A percentile compares a stretch with the other conserved stretches of the same genome.
Evolutionary conservation across 139 green algal genomes (phyloP).

Genomic region (Edaphochlamys debaryana): DNA sequence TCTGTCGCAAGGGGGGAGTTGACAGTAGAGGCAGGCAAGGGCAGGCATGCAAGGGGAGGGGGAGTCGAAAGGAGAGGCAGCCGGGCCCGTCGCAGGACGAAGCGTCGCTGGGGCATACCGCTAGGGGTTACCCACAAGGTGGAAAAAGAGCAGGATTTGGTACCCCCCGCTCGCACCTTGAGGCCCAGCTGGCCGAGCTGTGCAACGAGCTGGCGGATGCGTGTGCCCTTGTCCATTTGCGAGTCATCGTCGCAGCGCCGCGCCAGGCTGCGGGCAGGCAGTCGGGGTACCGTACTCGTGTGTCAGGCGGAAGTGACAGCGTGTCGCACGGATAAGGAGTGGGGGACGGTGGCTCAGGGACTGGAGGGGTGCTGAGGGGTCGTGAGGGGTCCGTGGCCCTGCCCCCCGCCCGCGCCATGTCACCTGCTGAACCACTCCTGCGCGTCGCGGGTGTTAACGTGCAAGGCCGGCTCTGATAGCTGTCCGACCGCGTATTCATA

Average conservation of each 20-base stretch:
- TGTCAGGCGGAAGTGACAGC: too few relatives aligned
- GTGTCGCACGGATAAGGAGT: too few relatives aligned
- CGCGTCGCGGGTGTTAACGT: neutral
- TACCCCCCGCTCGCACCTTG: neutral
- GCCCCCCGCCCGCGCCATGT: too few relatives aligned
- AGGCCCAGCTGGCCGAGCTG: slow-evolving; percentile 3
- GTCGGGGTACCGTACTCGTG: neutral
- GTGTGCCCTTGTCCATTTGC: neutral
- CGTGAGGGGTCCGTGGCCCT: too few relatives aligned
- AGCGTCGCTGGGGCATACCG: too few relatives aligned
- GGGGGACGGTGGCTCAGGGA: too few relatives aligned
- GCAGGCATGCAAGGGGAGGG: too few relatives aligned
- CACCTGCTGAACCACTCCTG: slow-evolving; percentile 20
- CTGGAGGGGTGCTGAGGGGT: too few relatives aligned
- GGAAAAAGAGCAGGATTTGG: neutral
- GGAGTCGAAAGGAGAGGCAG: too few relatives aligned
- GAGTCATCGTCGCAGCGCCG: slow-evolving; percentile 20
- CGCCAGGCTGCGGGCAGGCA: neutral
- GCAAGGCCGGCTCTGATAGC: neutral
- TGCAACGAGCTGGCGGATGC: neutral
- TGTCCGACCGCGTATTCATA: neutral
- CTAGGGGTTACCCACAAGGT: neutral
- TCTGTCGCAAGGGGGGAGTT: neutral
- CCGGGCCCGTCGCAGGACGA: neutral
- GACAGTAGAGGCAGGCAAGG: neutral